Evolutionary conservation across 2,329 filamentous ascomycete species (phyloP), one percentile per base, ranked within the genome.

Genomic region (Cephalotrichum gorgonifer): DNA sequence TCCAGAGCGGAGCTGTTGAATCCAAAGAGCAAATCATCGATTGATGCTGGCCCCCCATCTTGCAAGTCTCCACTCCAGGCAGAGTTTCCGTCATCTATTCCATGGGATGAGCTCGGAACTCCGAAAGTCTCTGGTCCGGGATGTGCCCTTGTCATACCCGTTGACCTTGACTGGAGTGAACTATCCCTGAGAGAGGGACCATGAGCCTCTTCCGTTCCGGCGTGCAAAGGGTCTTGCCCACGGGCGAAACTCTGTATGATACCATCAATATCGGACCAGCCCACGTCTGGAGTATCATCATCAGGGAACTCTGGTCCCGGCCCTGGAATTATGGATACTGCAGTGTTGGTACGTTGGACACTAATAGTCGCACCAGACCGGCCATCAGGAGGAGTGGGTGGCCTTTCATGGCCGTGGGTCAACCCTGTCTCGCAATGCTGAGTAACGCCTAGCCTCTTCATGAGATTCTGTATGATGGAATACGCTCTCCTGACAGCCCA

Each of bases 401-500:
- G 35, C 35, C 15, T 20, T 7, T 22, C 5, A 9, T 20, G 20
- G 5, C 6, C 22, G 7, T 20, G 15, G 15, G 17, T 8, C 6
- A 39, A 5, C 6, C 35, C 17, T 2, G 11, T 9, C 6, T 39
- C 35, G 17, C 30, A 33, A 33, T 22, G 35, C 35, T n/a, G 17
- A 17, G 35, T 39, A 39, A 39, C 35, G 7, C 64, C 64, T 44
- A 74, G 63, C 15, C 67, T 63, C 49, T 68, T 65, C 68, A 73
- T 72, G 12, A 75, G 55, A 30, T 63, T 65, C 39, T 70, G 58
- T 0, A 75, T 67, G 11, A 75, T 69, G 0, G 64, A 63, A 7
- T 64, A 64, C 0, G 73, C 72, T 23, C 69, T 67, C 30, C 66
- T 62, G 0, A 74, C 71, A 0, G 72, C 71, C 54, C 66, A 72